Evolutionary conservation across 2,329 filamentous ascomycete species (phyloP), one percentile per base, ranked within the genome.

Genomic region (Trichocomaceae sp.): DNA sequence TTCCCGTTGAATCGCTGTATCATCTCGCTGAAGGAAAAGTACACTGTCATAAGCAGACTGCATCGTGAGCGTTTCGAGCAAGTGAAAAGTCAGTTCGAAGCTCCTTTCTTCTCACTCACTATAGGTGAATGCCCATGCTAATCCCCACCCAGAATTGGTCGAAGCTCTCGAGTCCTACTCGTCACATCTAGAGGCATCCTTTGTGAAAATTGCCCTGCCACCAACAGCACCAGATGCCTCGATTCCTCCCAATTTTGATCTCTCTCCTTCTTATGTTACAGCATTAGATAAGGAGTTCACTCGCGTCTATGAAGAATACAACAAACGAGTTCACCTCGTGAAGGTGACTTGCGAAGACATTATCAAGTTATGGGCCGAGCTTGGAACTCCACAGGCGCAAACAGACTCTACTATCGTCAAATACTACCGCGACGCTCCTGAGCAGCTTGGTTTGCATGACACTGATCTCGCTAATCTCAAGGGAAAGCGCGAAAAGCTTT

Each of bases 221-320:
- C 92, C 92, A 0, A 90, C 87, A 2, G 83, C 82, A 1, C 83
- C 86, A 5, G 87, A 89, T 61, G 83, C 88, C 46, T 84, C 85
- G 12, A 79, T 95, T 39, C 83, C 91, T 1, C 83, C 90, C 2
- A 87, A 81, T 51, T 97, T 99, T 69, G 91, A 97, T 65, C 83
- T 99, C n/a, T 96, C 92, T 0, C 84, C 88, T 0, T 80, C 86
- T 4, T 99, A 97, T 66, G 88, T 96, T 52, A 83, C 88, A 58
- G 84, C 86, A 55, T 82, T 99, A 19, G 92, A 99, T 68, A 79
- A 81, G 52, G 93, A 99, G 72, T 99, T 97, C 67, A 90, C 89
- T 10, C 84, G 90, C 57, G 89, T 99, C 19, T 97, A 97, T 72
- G 90, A 97, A 66, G 95, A 99, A 75, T 99, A 97, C 73, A 90